Evolutionary conservation across 2,329 filamentous ascomycete species (phyloP), one percentile per base, ranked within the genome.

Genomic region (Paracorniculantispora psalliotae): DNA sequence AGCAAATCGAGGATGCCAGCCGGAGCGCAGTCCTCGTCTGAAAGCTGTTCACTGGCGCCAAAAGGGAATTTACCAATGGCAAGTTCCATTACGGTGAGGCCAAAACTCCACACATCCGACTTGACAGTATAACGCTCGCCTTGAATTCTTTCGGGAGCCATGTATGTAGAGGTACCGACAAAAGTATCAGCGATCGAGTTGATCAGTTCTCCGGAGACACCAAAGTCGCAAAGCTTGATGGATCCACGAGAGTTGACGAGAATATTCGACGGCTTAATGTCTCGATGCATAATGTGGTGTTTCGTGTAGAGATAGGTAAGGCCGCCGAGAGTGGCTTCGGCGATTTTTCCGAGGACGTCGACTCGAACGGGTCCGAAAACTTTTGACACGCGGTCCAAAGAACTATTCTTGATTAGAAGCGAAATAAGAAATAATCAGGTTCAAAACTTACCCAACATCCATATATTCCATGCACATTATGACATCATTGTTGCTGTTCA

Each of bases 401-500:
- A 90, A 54, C 94, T 97, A 71, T n/a, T 8, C 9, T 7, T 23
- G 23, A 5, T 54, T 15, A 52, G 56, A 47, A 28, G 47, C 9
- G 28, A 47, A 21, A 46, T 8, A 12, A 8, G 23, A 19, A 3
- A 12, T 10, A 21, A 6, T 4, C 17, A 2, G 19, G 21, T 47
- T 49, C 9, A 43, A 4, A 41, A 78, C 90, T 75, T 82, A 97
- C 94, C 94, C 94, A 72, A 93, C 91, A 75, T 99, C 94, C 91
- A 96, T 96, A 72, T 99, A 97, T 74, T 99, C 94, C 94, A 99
- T 99, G 74, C 94, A 99, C 88, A 99, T 93, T 67, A 97, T 96
- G 61, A 99, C 96, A 77, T 99, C 94, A 71, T 96, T 93, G 62
- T 92, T 92, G 70, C 96, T 90, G 71, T 96, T 97, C 69, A 97